phyloP scores from a whole-genome alignment of 805 yeast genomes.

The Teunomyces tritomae region DNA sequence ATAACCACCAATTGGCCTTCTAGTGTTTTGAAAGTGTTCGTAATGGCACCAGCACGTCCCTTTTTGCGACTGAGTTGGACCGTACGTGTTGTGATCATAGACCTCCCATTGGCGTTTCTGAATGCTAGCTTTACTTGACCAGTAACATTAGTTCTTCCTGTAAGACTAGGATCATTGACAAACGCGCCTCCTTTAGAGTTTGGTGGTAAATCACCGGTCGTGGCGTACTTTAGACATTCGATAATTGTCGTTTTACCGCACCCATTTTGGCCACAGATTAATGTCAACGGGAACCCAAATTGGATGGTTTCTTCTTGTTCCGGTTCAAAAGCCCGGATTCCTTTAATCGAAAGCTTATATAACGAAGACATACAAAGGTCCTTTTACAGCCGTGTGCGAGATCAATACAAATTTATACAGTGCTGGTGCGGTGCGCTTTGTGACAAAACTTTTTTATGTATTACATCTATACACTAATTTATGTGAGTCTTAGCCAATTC shows the following conservation, averaged over 20 bases:
- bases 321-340: conserved; percentile 90
- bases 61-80: conserved; percentile 67
- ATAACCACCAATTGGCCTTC: conserved; percentile 83
- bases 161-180: conserved; percentile 84
- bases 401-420: too few relatives aligned
- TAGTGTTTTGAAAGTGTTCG: conserved; percentile 74
- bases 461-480: conserved; percentile 9
- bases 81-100: conserved; percentile 84
- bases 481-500: conserved; percentile 58
- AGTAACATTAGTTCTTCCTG: conserved; percentile 70
- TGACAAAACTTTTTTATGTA: background rate
- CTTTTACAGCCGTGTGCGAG: too few relatives aligned
- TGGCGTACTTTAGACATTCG: conserved; percentile 88
- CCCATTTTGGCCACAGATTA: conserved; percentile 95
- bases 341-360: conserved; percentile 58
- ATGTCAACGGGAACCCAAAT: conserved; percentile 85
- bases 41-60: conserved; percentile 33
- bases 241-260: conserved; percentile 96
- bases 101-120: conserved; percentile 64
- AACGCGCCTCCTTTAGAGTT: conserved; percentile 95
- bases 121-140: conserved; percentile 93
- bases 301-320: conserved; percentile 80
- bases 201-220: conserved; percentile 96
- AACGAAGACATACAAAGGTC: conserved; percentile 37
- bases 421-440: too few relatives aligned